These are phyloP conservation scores for Coprinopsis strossmayeri DNA, from an alignment of 768 basidiomycete genomes.

Conservation along the genomic window DNA sequence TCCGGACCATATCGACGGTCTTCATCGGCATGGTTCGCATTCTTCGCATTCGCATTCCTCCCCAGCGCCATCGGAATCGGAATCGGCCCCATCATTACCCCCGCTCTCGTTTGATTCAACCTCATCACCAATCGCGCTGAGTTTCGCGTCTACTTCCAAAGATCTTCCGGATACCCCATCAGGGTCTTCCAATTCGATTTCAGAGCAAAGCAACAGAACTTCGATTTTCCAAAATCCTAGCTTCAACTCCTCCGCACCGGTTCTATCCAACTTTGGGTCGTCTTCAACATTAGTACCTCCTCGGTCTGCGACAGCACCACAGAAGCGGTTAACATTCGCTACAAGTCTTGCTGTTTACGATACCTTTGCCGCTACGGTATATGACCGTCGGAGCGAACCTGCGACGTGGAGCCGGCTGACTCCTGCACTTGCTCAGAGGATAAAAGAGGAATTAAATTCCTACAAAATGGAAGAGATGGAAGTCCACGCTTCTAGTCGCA, in stretches of 20 bases:
- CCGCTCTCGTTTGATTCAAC: conserved; percentile 50
- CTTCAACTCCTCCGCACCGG: conserved; percentile 85
- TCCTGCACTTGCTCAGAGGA: conserved; percentile 88
- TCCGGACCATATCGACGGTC: conserved; percentile 82
- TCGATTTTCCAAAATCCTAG: conserved; percentile 75
- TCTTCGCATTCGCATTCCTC: conserved; percentile 40
- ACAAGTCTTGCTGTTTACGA: conserved; percentile 92
- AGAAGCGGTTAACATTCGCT: conserved; percentile 81
- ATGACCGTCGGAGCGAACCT: conserved; percentile 92
- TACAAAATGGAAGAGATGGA: conserved; percentile 99
- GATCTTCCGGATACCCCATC: conserved; percentile 25
- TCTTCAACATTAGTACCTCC: conserved; percentile 53
- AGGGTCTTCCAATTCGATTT: conserved; percentile 11
- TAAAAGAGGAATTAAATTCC: conserved; percentile 97
- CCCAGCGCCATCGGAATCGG: conserved; percentile 11
- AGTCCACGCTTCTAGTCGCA: conserved; percentile 88
- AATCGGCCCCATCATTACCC: conserved; percentile 50
- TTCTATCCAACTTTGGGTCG: conserved; percentile 54
- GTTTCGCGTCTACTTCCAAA: conserved; percentile 28
- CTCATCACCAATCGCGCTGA: conserved; percentile 20
- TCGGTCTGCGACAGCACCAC: conserved; percentile 62
- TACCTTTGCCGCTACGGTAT: conserved; percentile 88
- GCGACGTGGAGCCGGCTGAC: conserved; percentile 97
- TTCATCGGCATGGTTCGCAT: conserved; percentile 62
- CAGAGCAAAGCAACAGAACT: conserved; percentile 39